Percentiles rank a stretch among this genome's conserved stretches.
Evolutionary conservation across 176 grass and related monocot genomes (phyloP).

Genomic region (Puccinellia tenuiflora): DNA sequence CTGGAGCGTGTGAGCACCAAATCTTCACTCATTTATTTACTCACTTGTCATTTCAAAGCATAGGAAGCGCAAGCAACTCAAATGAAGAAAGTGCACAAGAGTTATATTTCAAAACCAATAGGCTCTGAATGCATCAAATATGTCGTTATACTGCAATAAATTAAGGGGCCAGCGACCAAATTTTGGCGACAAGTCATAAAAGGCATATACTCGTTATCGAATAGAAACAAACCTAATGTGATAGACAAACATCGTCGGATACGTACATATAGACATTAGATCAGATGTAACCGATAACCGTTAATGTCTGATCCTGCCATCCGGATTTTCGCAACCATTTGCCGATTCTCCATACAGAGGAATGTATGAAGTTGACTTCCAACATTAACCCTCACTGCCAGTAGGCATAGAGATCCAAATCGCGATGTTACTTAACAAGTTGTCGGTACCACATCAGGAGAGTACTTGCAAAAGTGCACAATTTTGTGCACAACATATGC

Average conservation of each 20-base stretch:
- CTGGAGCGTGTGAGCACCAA: no score
- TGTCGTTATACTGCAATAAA: not conserved
- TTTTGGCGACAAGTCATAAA: not conserved
- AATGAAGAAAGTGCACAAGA: not conserved
- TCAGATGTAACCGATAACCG: not conserved
- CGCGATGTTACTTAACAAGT: not conserved
- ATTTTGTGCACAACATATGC: not conserved
- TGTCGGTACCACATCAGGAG: not conserved
- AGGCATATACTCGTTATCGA: not conserved
- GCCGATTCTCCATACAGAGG: not conserved
- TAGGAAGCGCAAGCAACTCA: not conserved
- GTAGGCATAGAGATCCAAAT: accelerated
- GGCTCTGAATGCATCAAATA: not conserved
- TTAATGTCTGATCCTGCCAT: not conserved
- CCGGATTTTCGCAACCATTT: not conserved
- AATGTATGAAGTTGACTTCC: not conserved
- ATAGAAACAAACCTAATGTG: not conserved
- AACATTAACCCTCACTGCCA: not conserved
- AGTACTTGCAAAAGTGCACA: not conserved
- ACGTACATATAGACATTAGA: not conserved
- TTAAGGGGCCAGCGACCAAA: not conserved
- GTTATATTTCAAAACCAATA: not conserved
- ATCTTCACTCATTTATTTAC: no score
- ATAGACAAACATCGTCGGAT: no score
- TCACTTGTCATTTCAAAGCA: not conserved